Evolutionary conservation across 139 green algal species (phyloP), one percentile per base, ranked within the genome.

Genomic region (Chlamydomonas schloesseri): DNA sequence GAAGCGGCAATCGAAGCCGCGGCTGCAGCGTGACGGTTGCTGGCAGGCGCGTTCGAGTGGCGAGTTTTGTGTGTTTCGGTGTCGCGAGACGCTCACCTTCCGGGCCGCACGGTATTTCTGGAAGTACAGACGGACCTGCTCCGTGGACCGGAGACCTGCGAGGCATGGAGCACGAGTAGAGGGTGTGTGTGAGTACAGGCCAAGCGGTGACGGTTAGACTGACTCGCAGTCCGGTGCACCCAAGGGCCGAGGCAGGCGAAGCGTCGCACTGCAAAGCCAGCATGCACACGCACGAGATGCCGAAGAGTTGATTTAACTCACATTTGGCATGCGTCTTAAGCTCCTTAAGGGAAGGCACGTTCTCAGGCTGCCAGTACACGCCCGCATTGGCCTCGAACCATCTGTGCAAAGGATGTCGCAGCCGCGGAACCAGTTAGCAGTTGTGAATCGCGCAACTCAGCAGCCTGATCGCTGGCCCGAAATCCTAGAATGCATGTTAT

Each of bases 111-210:
- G n/a, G 50, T 85, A 85, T 20, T 73, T 73, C 9, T 67, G 47
- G 37, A 85, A 85, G 67, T 85, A 85, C 29, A 55, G 62, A 21
- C 79, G 79, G 21, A 85, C 79, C 55, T 85, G 79, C 31, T 85
- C 79, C 2, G 79, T 85, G 50, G 60, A 73, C 42, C 77, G 71
- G 0, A 83, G 46, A 42, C 75, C 73, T 81, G 73, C 57, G 0
- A 83, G 46, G 64, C 75, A 55, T 81, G 73, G 34, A 31, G 42
- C 42, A 50, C 42, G 42, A 8, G 42, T 8, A 50, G 42, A 50
- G 42, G 8, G 42, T 50, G 42, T n/a, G n/a, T n/a, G n/a, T n/a
- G n/a, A n/a, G n/a, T n/a, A n/a, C n/a, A n/a, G n/a, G 42, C 42
- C 42, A 50, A 24, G 55, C 10, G 55, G 55, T 60, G 55, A 60